A percentile compares a stretch with the other conserved stretches of the same genome.
These are phyloP conservation scores for Pseudogymnoascus sp. DNA, from an alignment of 2,329 filamentous ascomycete genomes.

Conservation along the genomic window DNA sequence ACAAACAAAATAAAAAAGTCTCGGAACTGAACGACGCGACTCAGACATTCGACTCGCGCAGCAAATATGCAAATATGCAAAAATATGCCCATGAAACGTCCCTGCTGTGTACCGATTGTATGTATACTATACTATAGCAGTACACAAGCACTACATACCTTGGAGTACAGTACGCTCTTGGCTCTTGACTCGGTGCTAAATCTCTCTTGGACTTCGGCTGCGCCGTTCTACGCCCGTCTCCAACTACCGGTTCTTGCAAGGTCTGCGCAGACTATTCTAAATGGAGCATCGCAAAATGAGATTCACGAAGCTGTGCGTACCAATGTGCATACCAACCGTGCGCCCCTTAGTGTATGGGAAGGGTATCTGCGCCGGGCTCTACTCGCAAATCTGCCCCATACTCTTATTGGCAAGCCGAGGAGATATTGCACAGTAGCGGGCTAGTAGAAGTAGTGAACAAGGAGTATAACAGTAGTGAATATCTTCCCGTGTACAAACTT, in stretches of 20 bases:
- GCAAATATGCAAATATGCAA: too few species aligned
- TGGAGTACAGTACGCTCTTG: too few species aligned
- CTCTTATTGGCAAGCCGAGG: slow-evolving; percentile 8
- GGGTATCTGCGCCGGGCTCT: not conserved
- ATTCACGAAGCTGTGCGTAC: not conserved
- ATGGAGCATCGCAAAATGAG: slow-evolving; percentile 6
- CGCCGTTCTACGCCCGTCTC: not conserved
- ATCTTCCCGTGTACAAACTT: slow-evolving; percentile 7
- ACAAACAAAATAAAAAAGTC: not conserved
- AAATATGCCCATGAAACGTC: not conserved
- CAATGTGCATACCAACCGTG: not conserved
- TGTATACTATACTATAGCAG: not conserved
- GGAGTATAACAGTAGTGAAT: not conserved
- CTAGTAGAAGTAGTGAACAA: too few species aligned
- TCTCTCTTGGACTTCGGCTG: not conserved
- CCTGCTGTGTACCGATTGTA: not conserved
- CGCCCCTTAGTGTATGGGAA: not conserved
- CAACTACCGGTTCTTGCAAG: slow-evolving; percentile 9
- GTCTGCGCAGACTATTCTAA: slow-evolving; percentile 2
- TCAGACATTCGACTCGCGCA: slow-evolving; percentile 1
- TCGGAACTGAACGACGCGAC: not conserved
- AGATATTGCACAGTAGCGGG: not conserved
- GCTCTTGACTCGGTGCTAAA: not conserved
- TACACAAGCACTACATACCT: not conserved
- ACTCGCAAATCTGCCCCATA: slow-evolving; percentile 1